Percentiles rank a stretch among this genome's conserved stretches.
These are phyloP conservation scores for Lichtheimia corymbifera DNA, from an alignment of 371 early-diverging fungal species.

Conservation along the genomic window DNA sequence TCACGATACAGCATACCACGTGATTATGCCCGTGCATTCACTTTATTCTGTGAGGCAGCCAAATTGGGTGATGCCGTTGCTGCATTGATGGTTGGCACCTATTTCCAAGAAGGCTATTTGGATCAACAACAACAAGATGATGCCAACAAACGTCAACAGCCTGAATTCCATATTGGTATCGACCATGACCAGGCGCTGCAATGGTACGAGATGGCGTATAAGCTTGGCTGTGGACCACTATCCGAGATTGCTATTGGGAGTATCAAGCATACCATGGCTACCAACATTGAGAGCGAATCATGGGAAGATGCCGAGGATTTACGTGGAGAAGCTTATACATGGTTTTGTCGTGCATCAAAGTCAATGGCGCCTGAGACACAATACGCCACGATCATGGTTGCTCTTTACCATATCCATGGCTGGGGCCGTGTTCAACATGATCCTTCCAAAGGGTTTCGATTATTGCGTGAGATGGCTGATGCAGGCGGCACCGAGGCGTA, in stretches of 20 bases:
- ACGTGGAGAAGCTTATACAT: slow-evolving; percentile 18
- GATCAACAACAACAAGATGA: neutral
- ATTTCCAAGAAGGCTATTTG: slow-evolving; percentile 24
- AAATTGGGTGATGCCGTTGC: slow-evolving; percentile 17
- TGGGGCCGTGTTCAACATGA: slow-evolving; percentile 26
- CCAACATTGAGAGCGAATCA: slow-evolving; percentile 5
- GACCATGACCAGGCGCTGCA: slow-evolving; percentile 17
- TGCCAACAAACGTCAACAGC: neutral
- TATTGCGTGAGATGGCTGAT: slow-evolving; percentile 19
- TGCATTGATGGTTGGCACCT: slow-evolving; percentile 26
- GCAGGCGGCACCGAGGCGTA: slow-evolving; percentile 21
- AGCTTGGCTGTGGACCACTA: slow-evolving; percentile 11
- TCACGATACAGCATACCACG: slow-evolving; percentile 14
- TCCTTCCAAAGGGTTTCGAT: slow-evolving; percentile 10
- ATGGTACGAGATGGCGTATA: slow-evolving; percentile 23
- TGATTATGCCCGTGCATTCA: slow-evolving; percentile 20
- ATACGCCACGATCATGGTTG: slow-evolving; percentile 28
- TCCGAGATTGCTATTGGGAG: slow-evolving; percentile 22
- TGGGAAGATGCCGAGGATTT: slow-evolving; percentile 16
- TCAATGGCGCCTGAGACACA: slow-evolving; percentile 5
- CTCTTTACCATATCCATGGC: slow-evolving; percentile 27
- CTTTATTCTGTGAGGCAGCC: slow-evolving; percentile 19
- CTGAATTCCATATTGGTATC: slow-evolving; percentile 9
- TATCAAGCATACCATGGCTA: slow-evolving; percentile 19
- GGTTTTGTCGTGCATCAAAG: slow-evolving; percentile 16